Evolutionary conservation across 164 flowering plant genomes (phyloP), one percentile per base, ranked within the genome.

Genomic region (Platanus orientalis): DNA sequence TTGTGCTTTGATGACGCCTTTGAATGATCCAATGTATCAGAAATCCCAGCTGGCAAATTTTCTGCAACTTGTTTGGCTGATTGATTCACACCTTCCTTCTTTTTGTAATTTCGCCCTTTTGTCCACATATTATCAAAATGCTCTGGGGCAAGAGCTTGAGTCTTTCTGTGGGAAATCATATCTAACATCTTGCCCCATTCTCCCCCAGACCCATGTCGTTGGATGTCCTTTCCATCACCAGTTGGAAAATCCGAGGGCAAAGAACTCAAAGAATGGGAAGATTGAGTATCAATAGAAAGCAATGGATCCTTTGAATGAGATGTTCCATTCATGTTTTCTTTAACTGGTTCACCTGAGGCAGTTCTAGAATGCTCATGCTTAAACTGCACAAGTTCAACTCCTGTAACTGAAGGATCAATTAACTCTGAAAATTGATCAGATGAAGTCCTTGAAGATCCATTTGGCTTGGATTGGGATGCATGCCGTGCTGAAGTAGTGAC

Each of bases 81-180:
- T 64, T 26, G 69, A 67, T 67, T 78, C 53, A 64, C 71, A 58
- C 71, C 75, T 50, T 83, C 90, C 61, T 83, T 85, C 64, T 67
- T 84, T 70, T 52, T 84, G 77, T 87, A 95, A 72, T 90, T 75
- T 72, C 82, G 76, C 56, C 98, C 98, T 71, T 90, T 92, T 14
- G 99, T 62, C 99, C 99, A 92, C 94, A 92, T 86, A 76, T 88
- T 90, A 23, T 95, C 98, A 75, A 92, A 83, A 79, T 95, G 70
- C 66, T 95, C 98, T 25, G 99, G 97, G 63, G 99, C 96, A 77
- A 95, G 91, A 56, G 89, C 91, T 71, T 80, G 83, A 54, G 86
- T 83, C 72, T 90, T 95, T 75, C 90, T 82, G 27, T 69, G 89
- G 60, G 92, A 85, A 30, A 92, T 61, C 40, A 73, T 21, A 78